A percentile compares a stretch with the other conserved stretches of the same genome.
phyloP scores from a whole-genome alignment of 257 asterid species.

The Verbascum thapsus region DNA sequence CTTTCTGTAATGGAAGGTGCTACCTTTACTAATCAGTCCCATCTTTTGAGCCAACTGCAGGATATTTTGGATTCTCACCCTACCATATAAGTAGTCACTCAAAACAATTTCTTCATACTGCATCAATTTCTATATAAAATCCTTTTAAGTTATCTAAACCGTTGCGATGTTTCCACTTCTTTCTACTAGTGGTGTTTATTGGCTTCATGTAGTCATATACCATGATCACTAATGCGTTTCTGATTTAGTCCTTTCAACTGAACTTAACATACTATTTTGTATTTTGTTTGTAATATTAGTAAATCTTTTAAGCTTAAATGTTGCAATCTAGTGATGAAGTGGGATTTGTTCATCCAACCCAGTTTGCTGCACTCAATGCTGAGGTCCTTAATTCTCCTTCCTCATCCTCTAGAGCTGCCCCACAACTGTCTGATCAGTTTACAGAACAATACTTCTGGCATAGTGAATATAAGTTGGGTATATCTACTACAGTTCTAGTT shows the following conservation, averaged over 20 bases:
- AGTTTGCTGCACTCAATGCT: slow-evolving; percentile 55
- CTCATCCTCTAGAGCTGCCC: no score
- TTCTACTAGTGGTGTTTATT: slow-evolving; percentile 4
- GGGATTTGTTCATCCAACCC: slow-evolving; percentile 89
- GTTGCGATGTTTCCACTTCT: slow-evolving; percentile 2
- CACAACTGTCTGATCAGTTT: no score
- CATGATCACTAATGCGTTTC: slow-evolving; percentile 3
- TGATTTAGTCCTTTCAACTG: background rate
- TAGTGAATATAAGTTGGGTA: slow-evolving; percentile 75
- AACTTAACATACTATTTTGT: slow-evolving; percentile 1
- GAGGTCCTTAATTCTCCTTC: slow-evolving; percentile 39
- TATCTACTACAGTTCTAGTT: slow-evolving; percentile 62
- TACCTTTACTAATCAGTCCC: slow-evolving; percentile 30
- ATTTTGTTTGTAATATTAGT: slow-evolving; percentile 4
- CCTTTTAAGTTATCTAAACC: background rate
- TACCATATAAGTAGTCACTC: slow-evolving; percentile 44
- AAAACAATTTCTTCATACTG: background rate
- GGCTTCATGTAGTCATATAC: background rate
- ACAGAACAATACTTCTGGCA: slow-evolving; percentile 55
- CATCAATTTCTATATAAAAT: slow-evolving; percentile 1
- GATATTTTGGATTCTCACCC: slow-evolving; percentile 68
- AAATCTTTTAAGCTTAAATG: slow-evolving; percentile 16
- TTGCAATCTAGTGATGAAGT: slow-evolving; percentile 72
- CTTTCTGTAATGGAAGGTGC: slow-evolving; percentile 33
- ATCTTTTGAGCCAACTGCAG: slow-evolving; percentile 58